phyloP scores from a whole-genome alignment of 2,329 filamentous ascomycete species.

The Neonectria hederae region DNA sequence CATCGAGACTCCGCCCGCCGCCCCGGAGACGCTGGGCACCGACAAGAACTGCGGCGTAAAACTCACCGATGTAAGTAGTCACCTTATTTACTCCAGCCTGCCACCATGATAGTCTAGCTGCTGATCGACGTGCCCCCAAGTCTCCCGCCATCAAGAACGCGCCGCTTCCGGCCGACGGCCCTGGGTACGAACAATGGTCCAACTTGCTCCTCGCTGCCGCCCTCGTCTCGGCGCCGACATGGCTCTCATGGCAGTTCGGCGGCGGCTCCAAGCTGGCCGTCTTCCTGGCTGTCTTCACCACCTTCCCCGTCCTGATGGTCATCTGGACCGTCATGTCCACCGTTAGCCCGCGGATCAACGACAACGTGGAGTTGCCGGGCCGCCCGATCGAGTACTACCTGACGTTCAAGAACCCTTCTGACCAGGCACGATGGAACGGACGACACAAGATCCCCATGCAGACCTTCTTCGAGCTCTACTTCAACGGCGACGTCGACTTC shows the following conservation, averaged over 20 bases:
- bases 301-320: constrained; percentile 77
- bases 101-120: background rate
- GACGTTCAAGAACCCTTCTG: constrained; percentile 70
- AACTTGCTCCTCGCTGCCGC: constrained; percentile 76
- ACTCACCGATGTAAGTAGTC: constrained; percentile 28
- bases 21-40: constrained; percentile 27
- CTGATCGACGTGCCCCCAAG: constrained; percentile 54
- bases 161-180: constrained; percentile 85
- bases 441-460: constrained; percentile 83
- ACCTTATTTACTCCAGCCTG: background rate
- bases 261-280: constrained; percentile 87
- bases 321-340: constrained; percentile 84
- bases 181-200: constrained; percentile 85
- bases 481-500: constrained; percentile 88
- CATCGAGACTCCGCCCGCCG: constrained; percentile 32
- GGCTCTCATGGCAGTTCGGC: constrained; percentile 81
- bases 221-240: constrained; percentile 76
- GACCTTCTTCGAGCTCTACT: constrained; percentile 96
- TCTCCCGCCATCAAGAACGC: constrained; percentile 90
- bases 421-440: constrained; percentile 72
- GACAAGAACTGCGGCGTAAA: constrained; percentile 32
- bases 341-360: constrained; percentile 85
- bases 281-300: constrained; percentile 80
- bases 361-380: constrained; percentile 85
- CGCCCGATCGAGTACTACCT: constrained; percentile 89